Evolutionary conservation across 306 rosid species (phyloP).

Genomic region (Alnus rubra): DNA sequence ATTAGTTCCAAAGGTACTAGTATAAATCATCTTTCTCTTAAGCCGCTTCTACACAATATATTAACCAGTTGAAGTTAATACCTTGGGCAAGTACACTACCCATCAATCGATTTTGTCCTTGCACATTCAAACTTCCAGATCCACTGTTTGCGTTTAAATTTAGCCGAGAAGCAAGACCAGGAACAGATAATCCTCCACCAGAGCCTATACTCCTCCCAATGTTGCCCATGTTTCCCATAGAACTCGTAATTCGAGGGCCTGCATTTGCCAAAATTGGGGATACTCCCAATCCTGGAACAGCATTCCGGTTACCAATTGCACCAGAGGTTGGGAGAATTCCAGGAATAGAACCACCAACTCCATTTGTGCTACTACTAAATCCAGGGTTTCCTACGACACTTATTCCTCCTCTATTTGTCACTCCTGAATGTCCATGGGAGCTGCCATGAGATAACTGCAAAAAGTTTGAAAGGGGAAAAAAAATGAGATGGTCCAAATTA

Average conservation of each 20-base stretch:
- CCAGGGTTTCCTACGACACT: slow-evolving; percentile 96
- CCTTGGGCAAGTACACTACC: slow-evolving; percentile 95
- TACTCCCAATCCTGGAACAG: slow-evolving; percentile 96
- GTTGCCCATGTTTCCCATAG: slow-evolving; percentile 95
- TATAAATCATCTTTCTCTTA: slow-evolving; percentile 11
- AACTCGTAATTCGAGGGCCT: slow-evolving; percentile 89
- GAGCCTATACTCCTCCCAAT: slow-evolving; percentile 71
- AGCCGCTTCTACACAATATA: slow-evolving; percentile 6
- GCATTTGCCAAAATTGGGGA: slow-evolving; percentile 86
- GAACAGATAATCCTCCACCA: slow-evolving; percentile 85
- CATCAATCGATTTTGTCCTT: slow-evolving; percentile 91
- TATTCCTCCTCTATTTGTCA: slow-evolving; percentile 95
- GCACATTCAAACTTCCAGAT: slow-evolving; percentile 76
- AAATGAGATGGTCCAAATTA: neutral
- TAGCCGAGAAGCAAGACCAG: slow-evolving; percentile 87
- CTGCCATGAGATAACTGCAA: slow-evolving; percentile 89
- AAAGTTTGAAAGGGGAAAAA: slow-evolving; percentile 18
- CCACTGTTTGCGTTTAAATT: slow-evolving; percentile 78
- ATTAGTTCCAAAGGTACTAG: slow-evolving; percentile 2
- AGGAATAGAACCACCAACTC: slow-evolving; percentile 97
- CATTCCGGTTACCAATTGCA: slow-evolving; percentile 91
- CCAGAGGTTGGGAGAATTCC: slow-evolving; percentile 96
- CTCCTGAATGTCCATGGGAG: slow-evolving; percentile 85
- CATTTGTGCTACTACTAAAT: slow-evolving; percentile 91
- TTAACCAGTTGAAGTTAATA: slow-evolving; percentile 24